These are phyloP conservation scores for Sambucus nigra DNA, from an alignment of 129 eudicot species.

Conservation along the genomic window DNA sequence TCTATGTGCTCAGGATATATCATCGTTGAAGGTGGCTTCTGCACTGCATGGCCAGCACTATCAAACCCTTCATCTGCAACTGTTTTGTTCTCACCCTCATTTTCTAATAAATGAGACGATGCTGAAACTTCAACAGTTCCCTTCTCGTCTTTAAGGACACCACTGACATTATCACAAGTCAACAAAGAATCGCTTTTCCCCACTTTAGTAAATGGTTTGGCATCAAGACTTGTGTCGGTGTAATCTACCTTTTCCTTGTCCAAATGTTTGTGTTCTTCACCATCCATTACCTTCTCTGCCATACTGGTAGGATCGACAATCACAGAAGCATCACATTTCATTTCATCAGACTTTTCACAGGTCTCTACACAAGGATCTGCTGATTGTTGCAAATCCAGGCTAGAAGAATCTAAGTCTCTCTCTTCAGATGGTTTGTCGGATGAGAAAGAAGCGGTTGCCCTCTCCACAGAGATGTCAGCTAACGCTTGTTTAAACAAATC, in stretches of 20 bases:
- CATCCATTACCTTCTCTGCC: constrained; percentile 11
- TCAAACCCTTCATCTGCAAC: not conserved
- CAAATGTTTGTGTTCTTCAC: too few species aligned
- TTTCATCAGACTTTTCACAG: constrained; percentile 5
- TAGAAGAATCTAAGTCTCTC: not conserved
- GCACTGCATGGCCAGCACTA: not conserved
- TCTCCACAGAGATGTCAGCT: constrained; percentile 4
- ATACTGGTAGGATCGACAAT: not conserved
- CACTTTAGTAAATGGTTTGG: not conserved
- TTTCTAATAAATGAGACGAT: not conserved
- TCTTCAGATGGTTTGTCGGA: constrained; percentile 3
- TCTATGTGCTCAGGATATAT: not conserved
- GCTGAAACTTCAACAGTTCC: constrained; percentile 6
- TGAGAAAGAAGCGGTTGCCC: not conserved
- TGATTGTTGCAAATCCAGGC: not conserved
- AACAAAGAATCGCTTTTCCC: not conserved
- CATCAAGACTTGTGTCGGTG: not conserved
- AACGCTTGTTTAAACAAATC: too few species aligned
- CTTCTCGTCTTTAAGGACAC: constrained; percentile 1
- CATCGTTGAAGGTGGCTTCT: not conserved
- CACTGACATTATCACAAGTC: not conserved
- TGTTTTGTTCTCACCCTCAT: not conserved
- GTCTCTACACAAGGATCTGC: constrained; percentile 5
- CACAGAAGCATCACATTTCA: constrained; percentile 2
- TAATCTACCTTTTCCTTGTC: constrained; percentile 7